Base-by-base conservation (phyloP, 345 rosid genomes). In the Bruguiera gymnorhiza region DNA sequence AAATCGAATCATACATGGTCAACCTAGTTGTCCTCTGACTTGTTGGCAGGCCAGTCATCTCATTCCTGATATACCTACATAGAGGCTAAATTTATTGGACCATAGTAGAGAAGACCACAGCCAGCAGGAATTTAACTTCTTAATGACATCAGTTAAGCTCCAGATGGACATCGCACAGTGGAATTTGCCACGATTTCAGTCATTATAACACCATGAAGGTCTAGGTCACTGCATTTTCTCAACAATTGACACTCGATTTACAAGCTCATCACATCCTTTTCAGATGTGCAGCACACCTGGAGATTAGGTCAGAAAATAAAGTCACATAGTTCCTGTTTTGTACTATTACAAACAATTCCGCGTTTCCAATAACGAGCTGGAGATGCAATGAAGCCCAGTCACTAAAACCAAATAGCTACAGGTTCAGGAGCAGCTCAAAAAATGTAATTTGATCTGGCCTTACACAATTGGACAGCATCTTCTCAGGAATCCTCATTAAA, bases 321-420 rank as follows among this genome's bases (percentile, higher is more conserved):
- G 18, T 43, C 16, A 18, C 50, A 43, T 2, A 0, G 18, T 43
- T 43, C 1, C 19, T 43, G 6, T 43, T 15, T 13, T 13, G 18
- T 43, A 39, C 13, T 37, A 9, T 37, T 15, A 37, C 43, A 37
- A 37, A 37, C 43, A 37, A 37, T 37, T 37, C 43, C 3, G 10
- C 0, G 3, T 37, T 37, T 37, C 9, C 39, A 6, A 36, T 36
- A 36, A 36, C 9, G 2, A 72, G 68, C 75, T 82, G 57, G 90
- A 87, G 43, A 9, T 37, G 81, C 72, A 90, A 73, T 60, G 73
- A 62, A 88, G 65, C 74, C 95, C 87, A 65, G 67, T 75, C 46
- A 92, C 81, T 67, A 86, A 69, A 21, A 95, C 93, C 5, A 87
- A 86, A 65, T 88, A 91, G 78, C 81, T 80, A 74, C 95, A 90